A percentile compares a stretch with the other conserved stretches of the same genome.
phyloP scores from a whole-genome alignment of 768 basidiomycete species.

The Mycena rosella region DNA sequence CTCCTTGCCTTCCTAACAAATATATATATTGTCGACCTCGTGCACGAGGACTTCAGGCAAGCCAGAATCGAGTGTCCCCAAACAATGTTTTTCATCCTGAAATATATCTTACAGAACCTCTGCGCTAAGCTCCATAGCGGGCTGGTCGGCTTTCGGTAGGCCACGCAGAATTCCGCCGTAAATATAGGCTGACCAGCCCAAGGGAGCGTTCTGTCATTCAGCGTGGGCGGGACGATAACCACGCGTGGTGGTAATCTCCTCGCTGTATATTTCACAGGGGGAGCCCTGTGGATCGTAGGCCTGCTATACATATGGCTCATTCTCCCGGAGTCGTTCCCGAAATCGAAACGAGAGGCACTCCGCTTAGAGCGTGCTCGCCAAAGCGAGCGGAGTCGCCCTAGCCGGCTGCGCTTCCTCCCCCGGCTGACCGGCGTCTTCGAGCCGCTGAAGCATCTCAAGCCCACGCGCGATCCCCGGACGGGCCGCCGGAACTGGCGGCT shows the following conservation, averaged over 20 bases:
- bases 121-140: slow-evolving; percentile 41
- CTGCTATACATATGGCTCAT: slow-evolving; percentile 41
- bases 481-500: slow-evolving; percentile 46
- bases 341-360: slow-evolving; percentile 40
- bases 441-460: slow-evolving; percentile 42
- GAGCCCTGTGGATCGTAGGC: slow-evolving; percentile 26
- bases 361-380: slow-evolving; percentile 23
- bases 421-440: slow-evolving; percentile 32
- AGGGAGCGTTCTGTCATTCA: slow-evolving; percentile 45
- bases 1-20: slow-evolving; percentile 40
- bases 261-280: slow-evolving; percentile 40
- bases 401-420: slow-evolving; percentile 8
- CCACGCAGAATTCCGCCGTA: neutral
- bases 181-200: neutral
- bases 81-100: neutral
- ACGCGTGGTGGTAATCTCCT: slow-evolving; percentile 39
- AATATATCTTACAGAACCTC: slow-evolving; percentile 40
- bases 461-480: slow-evolving; percentile 31
- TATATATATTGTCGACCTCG: slow-evolving; percentile 46
- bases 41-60: slow-evolving; percentile 43
- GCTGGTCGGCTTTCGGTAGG: slow-evolving; percentile 47
- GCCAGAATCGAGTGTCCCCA: neutral
- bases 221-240: slow-evolving; percentile 47
- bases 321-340: slow-evolving; percentile 48
- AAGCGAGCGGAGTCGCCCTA: neutral